Evolutionary conservation across 371 early-diverging fungal species (phyloP).

Genomic region (Mucor velutinosus): DNA sequence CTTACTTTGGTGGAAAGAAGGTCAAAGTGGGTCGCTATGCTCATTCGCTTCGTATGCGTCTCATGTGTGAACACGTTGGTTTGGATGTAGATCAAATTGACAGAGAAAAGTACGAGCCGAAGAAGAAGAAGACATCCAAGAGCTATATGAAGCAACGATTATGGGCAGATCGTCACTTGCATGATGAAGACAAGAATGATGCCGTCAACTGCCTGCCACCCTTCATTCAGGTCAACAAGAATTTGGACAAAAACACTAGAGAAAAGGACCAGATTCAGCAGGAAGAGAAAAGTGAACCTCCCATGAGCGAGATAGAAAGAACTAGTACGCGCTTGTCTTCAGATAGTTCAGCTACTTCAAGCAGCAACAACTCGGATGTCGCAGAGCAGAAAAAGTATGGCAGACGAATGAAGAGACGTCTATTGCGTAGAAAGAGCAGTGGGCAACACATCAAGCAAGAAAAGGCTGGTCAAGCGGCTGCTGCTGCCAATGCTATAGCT

Average conservation of each 20-base stretch:
- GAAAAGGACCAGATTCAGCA: constrained; percentile 8
- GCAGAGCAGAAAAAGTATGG: background rate
- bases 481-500: background rate
- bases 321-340: background rate
- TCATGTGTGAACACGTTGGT: constrained; percentile 85
- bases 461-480: background rate
- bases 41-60: constrained; percentile 64
- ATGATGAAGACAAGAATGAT: constrained; percentile 2
- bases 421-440: background rate
- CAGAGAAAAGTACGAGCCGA: constrained; percentile 7
- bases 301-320: background rate
- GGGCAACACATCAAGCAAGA: background rate
- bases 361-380: background rate
- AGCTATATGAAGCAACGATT: background rate
- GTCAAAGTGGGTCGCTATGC: constrained; percentile 71
- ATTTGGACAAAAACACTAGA: background rate
- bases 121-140: background rate
- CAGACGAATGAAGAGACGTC: background rate
- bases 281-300: constrained; percentile 5
- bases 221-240: constrained; percentile 15
- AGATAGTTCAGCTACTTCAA: constrained; percentile 6
- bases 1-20: constrained; percentile 61
- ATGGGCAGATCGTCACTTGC: constrained; percentile 2
- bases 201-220: constrained; percentile 15
- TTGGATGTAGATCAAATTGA: constrained; percentile 44